Base-by-base conservation (phyloP, 2,329 filamentous ascomycete species). In the Tricladium varicosporioides region DNA sequence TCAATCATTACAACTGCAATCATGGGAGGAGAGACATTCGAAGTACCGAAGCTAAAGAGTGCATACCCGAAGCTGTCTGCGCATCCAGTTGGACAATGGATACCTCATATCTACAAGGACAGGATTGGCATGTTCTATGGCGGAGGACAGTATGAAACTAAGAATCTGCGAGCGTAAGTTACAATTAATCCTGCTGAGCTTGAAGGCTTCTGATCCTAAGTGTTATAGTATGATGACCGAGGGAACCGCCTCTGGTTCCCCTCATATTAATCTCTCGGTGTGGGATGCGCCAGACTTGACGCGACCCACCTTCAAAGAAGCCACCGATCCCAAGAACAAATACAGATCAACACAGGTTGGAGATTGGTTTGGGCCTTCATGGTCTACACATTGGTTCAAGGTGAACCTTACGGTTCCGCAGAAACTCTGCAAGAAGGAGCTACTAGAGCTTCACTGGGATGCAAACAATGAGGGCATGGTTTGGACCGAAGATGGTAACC, bases 371-470 rank as follows among this genome's bases (percentile, higher is more conserved):
- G 94, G 94, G 0, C 94, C 94, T 1, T 94, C 92, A 36, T 99
- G 94, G 94, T 89, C 92, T 1, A 99, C 94, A 8, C 94, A 97
- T 73, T 99, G 94, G 94, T 96, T 99, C 81, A 90, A 86, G 66
- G 83, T 97, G 55, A 78, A 87, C 56, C 76, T 99, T 60, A 90
- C 83, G 4, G 81, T 97, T 13, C 93, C 94, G 7, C 70, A 83
- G 54, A 77, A 90, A 11, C 82, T 97, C 67, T 76, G 74, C 22
- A 76, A 91, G 62, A 91, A 94, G 67, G 85, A 92, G 64, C 86
- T 89, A 48, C 80, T 99, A n/a, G 92, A 97, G 74, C 86, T 97
- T 57, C 92, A 96, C 68, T 99, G 94, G 93, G 93, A 99, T 74
- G 88, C 89, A 40, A 88, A 91, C 76, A 96, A 92, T 65, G 94